Evolutionary conservation across 768 basidiomycete species (phyloP).

Genomic region (Leucogyrophana mollusca): DNA sequence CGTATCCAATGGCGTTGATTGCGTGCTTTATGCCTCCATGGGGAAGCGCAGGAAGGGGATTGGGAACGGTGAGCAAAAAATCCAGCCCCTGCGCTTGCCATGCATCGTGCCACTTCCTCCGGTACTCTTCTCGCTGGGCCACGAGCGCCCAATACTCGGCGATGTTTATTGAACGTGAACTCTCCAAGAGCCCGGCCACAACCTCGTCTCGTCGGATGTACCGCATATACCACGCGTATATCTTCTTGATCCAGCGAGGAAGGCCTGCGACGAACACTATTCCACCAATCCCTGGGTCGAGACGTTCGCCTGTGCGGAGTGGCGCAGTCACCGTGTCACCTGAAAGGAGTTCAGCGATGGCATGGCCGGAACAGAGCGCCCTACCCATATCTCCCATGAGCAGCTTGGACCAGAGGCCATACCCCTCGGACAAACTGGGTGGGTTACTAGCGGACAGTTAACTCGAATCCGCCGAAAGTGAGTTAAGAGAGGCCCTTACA

Average conservation of each 20-base stretch:
- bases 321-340: conserved; percentile 27
- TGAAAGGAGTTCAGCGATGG: conserved; percentile 4
- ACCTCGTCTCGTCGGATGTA: conserved; percentile 43
- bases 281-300: conserved; percentile 40
- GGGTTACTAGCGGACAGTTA: conserved; percentile 31
- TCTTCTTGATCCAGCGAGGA: conserved; percentile 35
- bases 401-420: conserved; percentile 42
- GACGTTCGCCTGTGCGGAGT: conserved; percentile 35
- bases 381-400: conserved; percentile 43
- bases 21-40: conserved; percentile 45
- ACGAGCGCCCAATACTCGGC: conserved; percentile 46
- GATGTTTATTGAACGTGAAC: conserved; percentile 39
- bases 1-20: conserved; percentile 51
- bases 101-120: conserved; percentile 25
- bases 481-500: conserved; percentile 32
- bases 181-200: conserved; percentile 46
- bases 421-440: conserved; percentile 44
- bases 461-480: background rate
- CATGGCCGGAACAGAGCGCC: background rate
- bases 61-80: conserved; percentile 53
- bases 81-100: conserved; percentile 44
- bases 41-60: conserved; percentile 51
- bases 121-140: conserved; percentile 31
- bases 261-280: conserved; percentile 33
- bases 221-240: conserved; percentile 45